Conservation (phyloP, 1,284 basidiomycete species). For the Melampsora americana region DNA sequence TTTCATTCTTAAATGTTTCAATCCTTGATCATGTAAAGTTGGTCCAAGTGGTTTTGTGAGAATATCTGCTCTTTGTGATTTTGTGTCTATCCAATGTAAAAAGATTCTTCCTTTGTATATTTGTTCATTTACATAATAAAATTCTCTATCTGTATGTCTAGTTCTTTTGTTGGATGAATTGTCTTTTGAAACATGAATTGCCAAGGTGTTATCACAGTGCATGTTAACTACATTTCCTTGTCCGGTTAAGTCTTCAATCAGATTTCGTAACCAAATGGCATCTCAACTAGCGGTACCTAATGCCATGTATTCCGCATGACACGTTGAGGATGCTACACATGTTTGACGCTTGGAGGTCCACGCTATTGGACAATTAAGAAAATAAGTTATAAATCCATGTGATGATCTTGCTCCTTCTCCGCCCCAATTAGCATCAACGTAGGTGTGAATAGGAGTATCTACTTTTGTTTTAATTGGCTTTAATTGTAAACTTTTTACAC, state of each 20-base stretch:
- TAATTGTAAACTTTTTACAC: background rate
- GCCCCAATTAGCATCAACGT: slow-evolving; percentile 5
- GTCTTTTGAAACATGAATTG: background rate
- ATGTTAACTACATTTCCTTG: background rate
- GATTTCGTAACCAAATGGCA: background rate
- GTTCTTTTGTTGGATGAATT: slow-evolving; percentile 20
- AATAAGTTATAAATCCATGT: too few relatives aligned
- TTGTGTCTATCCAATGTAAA: background rate
- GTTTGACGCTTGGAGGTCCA: slow-evolving; percentile 3
- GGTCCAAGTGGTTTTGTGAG: slow-evolving; percentile 1
- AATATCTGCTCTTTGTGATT: background rate
- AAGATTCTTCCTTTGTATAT: background rate
- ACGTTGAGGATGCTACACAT: background rate
- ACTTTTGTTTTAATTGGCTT: background rate
- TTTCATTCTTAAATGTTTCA: too few relatives aligned
- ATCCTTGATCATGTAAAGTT: too few relatives aligned
- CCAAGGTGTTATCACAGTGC: slow-evolving; percentile 2
- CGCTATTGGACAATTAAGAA: background rate
- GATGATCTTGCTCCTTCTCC: slow-evolving; percentile 1
- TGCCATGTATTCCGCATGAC: slow-evolving; percentile 20
- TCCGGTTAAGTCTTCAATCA: background rate
- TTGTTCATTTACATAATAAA: slow-evolving; percentile 12
- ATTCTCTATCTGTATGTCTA: slow-evolving; percentile 9
- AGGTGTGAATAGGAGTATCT: background rate
- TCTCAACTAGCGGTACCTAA: background rate